Evolutionary conservation across 2,329 filamentous ascomycete species (phyloP), one percentile per base, ranked within the genome.

Genomic region (Microthyrium microscopicum): DNA sequence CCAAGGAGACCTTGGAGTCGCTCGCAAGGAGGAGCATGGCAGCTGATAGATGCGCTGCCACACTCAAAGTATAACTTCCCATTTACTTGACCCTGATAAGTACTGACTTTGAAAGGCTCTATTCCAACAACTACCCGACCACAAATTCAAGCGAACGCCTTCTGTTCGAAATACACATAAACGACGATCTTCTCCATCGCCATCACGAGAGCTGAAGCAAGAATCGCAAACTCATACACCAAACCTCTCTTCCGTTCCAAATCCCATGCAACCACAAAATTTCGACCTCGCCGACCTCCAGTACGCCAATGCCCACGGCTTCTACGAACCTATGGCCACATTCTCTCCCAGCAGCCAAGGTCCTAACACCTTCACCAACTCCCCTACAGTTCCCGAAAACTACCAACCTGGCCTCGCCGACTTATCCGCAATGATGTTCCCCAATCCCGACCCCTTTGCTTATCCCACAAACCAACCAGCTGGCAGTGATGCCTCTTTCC

Each of bases 1-100:
- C 87, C 13, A 80, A 80, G 47, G 77, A 87, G 41, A 81, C 85
- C 40, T 69, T 95, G 39, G 71, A 74, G 32, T 74, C 73, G 12
- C 65, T 95, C 37, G 78, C 84, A 3, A 74, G 79, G 45, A 77
- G 78, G 46, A 94, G 84, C 48, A 68, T 91, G 64, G 84, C 85
- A 22, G 89, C 89, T 3, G 83, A 94, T 50, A 68, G 82, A 40
- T 89, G 91, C 46, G 82, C 80, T 1, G 66, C 64, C 29, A 77
- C 81, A 26, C 64, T 98, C 19, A 70, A 73, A 49, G 82, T 87
- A 64, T 53, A 71, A 57, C 5, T 22, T 24, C 15, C 16, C 7
- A 20, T 27, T 15, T 21, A 8, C 28, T 15, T 31, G 11, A 32
- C 5, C 20, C 17, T 36, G 11, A 33, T 4, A 18, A 18, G 29